A percentile compares a stretch with the other conserved stretches of the same genome.
These are phyloP conservation scores for Volvox carteri DNA, from an alignment of 163 green algal genomes.

Conservation along the genomic window DNA sequence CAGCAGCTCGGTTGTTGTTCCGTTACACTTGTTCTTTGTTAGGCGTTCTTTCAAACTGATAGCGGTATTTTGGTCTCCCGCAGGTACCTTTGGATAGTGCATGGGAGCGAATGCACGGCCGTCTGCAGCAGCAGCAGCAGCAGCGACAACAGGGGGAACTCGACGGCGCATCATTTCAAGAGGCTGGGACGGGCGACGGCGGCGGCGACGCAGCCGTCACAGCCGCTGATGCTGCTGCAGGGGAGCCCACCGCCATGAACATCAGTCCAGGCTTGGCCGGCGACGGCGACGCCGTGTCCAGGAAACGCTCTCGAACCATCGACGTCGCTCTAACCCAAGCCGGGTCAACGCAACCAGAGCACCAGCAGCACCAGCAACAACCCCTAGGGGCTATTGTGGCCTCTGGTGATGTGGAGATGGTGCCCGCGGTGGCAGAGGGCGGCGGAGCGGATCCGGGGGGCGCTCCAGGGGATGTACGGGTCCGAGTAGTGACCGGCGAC, in stretches of 20 bases:
- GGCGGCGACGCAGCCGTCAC: not conserved
- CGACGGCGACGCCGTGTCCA: not conserved
- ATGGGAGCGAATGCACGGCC: conserved; percentile 41
- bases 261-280: not conserved
- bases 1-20: too few relatives aligned
- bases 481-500: too few relatives aligned
- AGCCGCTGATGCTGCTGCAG: too few relatives aligned
- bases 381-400: too few relatives aligned
- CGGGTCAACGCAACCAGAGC: too few relatives aligned
- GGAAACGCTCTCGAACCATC: not conserved
- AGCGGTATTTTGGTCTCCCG: too few relatives aligned
- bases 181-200: too few relatives aligned
- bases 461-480: not conserved
- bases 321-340: too few relatives aligned
- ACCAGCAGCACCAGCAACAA: too few relatives aligned
- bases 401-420: conserved; percentile 19
- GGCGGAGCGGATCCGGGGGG: not conserved
- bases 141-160: not conserved
- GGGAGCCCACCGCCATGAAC: not conserved
- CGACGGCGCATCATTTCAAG: too few relatives aligned
- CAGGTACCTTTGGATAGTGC: conserved; percentile 35
- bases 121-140: not conserved
- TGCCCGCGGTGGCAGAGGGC: not conserved
- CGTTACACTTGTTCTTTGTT: too few relatives aligned
- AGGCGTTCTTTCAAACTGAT: too few relatives aligned